phyloP scores from a whole-genome alignment of 2,329 filamentous ascomycete genomes.

The Neopestalotiopsis clavispora region DNA sequence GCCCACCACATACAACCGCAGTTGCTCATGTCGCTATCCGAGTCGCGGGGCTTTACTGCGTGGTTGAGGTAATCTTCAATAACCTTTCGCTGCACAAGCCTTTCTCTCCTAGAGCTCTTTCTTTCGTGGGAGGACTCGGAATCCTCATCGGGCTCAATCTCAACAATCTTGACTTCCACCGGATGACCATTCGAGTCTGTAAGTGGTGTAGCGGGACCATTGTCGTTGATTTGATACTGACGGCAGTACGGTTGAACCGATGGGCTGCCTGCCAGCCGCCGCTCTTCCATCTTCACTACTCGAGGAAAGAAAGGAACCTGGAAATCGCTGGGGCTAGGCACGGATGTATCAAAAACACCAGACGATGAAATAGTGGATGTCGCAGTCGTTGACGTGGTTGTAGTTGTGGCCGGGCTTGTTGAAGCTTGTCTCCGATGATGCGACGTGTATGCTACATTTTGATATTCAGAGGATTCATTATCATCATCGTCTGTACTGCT shows the following conservation, averaged over 20 bases:
- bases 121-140: constrained; percentile 3
- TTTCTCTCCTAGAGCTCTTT: constrained; percentile 7
- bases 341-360: constrained; percentile 19
- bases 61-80: constrained; percentile 23
- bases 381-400: constrained; percentile 2
- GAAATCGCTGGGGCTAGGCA: constrained; percentile 23
- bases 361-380: constrained; percentile 1
- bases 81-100: constrained; percentile 13
- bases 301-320: constrained; percentile 41
- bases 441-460: background rate
- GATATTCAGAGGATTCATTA: background rate
- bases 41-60: constrained; percentile 24
- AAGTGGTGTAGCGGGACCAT: constrained; percentile 43
- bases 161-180: constrained; percentile 49
- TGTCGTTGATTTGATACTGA: constrained; percentile 50
- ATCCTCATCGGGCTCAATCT: constrained; percentile 37
- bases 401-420: background rate
- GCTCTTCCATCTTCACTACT: constrained; percentile 60
- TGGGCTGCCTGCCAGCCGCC: constrained; percentile 43
- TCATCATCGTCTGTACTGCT: background rate
- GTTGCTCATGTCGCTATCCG: constrained; percentile 46
- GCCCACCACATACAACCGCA: constrained; percentile 62
- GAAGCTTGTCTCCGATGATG: constrained; percentile 1
- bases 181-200: constrained; percentile 42
- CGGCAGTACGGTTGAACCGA: constrained; percentile 48